Conservation (phyloP, 257 asterid genomes). For the Ilex asprella region DNA sequence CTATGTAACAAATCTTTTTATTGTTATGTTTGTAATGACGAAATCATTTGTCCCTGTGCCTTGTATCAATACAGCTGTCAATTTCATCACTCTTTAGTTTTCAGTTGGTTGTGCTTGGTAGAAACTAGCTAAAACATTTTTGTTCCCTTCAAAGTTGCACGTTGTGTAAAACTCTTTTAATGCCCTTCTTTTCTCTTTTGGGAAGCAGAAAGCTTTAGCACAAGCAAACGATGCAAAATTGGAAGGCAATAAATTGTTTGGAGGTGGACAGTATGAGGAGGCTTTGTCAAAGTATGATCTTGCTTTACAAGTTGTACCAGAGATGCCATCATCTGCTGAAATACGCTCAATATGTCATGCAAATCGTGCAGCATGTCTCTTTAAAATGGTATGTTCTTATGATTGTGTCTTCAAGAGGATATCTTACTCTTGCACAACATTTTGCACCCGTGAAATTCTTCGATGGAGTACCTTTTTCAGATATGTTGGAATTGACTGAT, state of each 20-base stretch:
- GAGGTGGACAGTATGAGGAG: conserved; percentile 60
- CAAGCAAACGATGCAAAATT: conserved; percentile 61
- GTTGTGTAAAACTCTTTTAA: conserved; percentile 2
- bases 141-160: too few species aligned
- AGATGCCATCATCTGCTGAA: conserved; percentile 54
- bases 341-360: conserved; percentile 72
- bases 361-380: conserved; percentile 87
- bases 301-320: conserved; percentile 62
- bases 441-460: not conserved
- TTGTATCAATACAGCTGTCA: too few species aligned
- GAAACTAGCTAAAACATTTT: too few species aligned
- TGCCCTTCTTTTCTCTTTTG: conserved; percentile 8
- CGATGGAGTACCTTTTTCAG: not conserved
- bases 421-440: not conserved
- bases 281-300: conserved; percentile 70
- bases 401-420: not conserved
- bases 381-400: conserved; percentile 53
- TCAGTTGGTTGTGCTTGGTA: too few species aligned
- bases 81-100: too few species aligned
- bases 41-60: too few species aligned
- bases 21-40: too few species aligned
- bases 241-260: conserved; percentile 75
- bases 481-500: not conserved
- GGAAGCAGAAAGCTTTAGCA: conserved; percentile 52
- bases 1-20: too few species aligned